Base-by-base conservation (phyloP, 1,284 basidiomycete genomes). In the Exsudoporus floridanus region DNA sequence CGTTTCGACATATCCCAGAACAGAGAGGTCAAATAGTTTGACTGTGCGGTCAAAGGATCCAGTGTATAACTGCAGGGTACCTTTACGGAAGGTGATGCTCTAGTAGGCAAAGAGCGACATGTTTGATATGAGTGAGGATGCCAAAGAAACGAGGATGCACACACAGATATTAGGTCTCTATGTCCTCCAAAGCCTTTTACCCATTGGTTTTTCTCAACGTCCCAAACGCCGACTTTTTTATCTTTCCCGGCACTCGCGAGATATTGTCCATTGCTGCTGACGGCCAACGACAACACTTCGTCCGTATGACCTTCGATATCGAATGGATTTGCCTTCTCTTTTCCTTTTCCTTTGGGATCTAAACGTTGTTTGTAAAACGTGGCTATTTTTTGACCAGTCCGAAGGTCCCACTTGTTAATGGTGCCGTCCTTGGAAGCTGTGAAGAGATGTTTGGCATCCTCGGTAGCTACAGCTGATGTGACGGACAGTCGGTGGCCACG, bases 1-100 rank as follows among this genome's bases (percentile, higher is more conserved):
- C 12, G 96, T 98, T 70, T 99, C 97, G 53, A 98, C 88, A 65
- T 96, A 95, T 5, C 91, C 92, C 74, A 97, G 83, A 5, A 87
- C 85, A 6, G 77, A 75, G 16, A 71, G 63, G 33, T 67, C 66
- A 41, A 91, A 97, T 16, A 98, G 79, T 70, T 97, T 96, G 46
- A 98, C 71, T 8, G 94, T 95, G 10, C 96, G 88, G 66, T 98
- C 96, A 55, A 90, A 86, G 0, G 94, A 97, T 12, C 85, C 88
- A 0, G 88, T 88, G 61, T 96, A 96, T 34, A 98, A 78, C 62
- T 94, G 90, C 34, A 88, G 77, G 1, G 88, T 86, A n/a, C 84
- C 83, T 66, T 90, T 88, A 12, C 94, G 88, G 68, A 99, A 94
- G 0, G 84, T 75, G 19, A 97, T 71, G 6, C 83, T 78, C 85